Percentiles rank a stretch among this genome's conserved stretches.
Conservation (phyloP, 352 stramenopile genomes). For the Globisporangium carolinianum region DNA sequence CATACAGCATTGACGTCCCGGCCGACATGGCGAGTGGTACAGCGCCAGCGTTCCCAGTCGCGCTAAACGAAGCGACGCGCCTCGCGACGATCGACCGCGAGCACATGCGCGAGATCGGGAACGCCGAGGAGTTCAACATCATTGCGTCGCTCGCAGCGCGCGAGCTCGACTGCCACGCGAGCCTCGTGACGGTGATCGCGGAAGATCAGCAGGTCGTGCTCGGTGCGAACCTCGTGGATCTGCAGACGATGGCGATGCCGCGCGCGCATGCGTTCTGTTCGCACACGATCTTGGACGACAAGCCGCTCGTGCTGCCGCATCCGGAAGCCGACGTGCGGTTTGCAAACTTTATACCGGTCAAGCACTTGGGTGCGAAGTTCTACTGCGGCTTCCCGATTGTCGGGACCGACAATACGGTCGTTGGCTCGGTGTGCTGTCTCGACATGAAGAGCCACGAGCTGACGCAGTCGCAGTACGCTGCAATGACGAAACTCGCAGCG, state of each 20-base stretch:
- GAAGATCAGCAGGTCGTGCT: constrained; percentile 40
- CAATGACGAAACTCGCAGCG: constrained; percentile 43
- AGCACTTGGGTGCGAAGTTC: constrained; percentile 43
- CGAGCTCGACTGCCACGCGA: constrained; percentile 49
- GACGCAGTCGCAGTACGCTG: constrained; percentile 47
- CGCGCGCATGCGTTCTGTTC: constrained; percentile 35
- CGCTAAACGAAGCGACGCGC: constrained; percentile 38
- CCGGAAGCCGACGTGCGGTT: constrained; percentile 70
- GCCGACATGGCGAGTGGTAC: constrained; percentile 19
- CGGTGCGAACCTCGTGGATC: constrained; percentile 23
- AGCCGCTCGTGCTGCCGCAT: constrained; percentile 55
- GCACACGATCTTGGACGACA: constrained; percentile 50
- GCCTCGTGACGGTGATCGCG: constrained; percentile 58
- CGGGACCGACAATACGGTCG: constrained; percentile 34
- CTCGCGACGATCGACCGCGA: constrained; percentile 37
- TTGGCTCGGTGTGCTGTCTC: constrained; percentile 58
- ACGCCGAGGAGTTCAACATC: constrained; percentile 61
- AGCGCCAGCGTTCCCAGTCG: constrained; percentile 22
- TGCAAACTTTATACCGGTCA: constrained; percentile 29
- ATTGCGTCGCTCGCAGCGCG: constrained; percentile 53
- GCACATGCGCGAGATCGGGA: constrained; percentile 37
- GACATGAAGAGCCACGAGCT: constrained; percentile 45
- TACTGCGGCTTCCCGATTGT: constrained; percentile 75
- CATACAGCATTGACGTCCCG: constrained; percentile 32
- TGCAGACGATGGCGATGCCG: constrained; percentile 18